Base-by-base conservation (phyloP, 2,329 filamentous ascomycete species). In the Trichoderma cornu-damae region DNA sequence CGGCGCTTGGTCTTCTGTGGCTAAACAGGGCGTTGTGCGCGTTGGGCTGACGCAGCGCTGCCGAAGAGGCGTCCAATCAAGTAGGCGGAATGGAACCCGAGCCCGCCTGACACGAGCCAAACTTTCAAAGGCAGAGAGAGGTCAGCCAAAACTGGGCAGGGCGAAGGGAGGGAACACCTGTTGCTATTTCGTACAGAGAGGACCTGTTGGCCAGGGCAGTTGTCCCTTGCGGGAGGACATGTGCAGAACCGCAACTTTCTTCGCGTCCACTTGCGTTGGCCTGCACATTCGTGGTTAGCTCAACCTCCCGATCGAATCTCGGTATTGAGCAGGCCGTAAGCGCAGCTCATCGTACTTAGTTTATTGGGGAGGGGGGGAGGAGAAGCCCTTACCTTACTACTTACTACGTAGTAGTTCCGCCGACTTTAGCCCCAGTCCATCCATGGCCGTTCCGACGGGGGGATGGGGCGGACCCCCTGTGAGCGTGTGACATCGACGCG, bases 21-120 rank as follows among this genome's bases (percentile, higher is more conserved):
- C 28, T 30, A 30, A 30, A 30, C 28, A n/a, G n/a, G 28, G 28
- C 28, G 28, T n/a, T n/a, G n/a, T n/a, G n/a, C n/a, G n/a, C n/a
- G n/a, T n/a, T 30, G 28, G 28, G 24, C 38, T 44, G 48, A 51
- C 26, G 35, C 54, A 46, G 46, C 46, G 30, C 58, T 60, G 54
- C 62, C 59, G 57, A 61, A 18, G 59, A 59, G 62, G 62, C 61
- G 62, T 64, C 62, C 62, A 64, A 64, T 63, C 57, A 51, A 35
- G 32, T 46, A 34, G 42, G 43, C 40, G 20, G 20, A 16, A 48
- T 34, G 34, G 55, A 38, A 11, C 26, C 16, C 30, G 32, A 24
- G 54, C 22, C 38, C 38, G 47, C 54, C n/a, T 57, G 54, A 57
- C 54, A 51, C 53, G 53, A 48, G 40, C 46, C n/a, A n/a, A 11